These are phyloP conservation scores for Colletotrichum eremochloae DNA, from an alignment of 2,329 filamentous ascomycete species.

Conservation along the genomic window DNA sequence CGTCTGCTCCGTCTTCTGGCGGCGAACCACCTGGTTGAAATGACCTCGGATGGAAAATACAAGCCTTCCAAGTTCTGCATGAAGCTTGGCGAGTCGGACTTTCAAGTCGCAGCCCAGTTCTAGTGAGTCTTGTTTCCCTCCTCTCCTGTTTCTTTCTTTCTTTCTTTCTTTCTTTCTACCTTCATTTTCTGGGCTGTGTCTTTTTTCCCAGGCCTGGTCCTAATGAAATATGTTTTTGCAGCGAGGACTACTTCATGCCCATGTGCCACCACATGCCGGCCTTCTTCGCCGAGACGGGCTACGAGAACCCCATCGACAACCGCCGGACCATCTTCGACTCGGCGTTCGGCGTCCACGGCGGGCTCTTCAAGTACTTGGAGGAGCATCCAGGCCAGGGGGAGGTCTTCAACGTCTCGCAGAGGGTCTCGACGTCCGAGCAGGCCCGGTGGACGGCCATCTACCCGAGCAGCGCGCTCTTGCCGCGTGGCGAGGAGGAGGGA, in stretches of 20 bases:
- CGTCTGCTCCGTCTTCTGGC: slow-evolving; percentile 19
- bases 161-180: too few species aligned
- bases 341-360: neutral
- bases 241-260: neutral
- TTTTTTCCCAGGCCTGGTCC: neutral
- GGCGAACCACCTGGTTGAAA: slow-evolving; percentile 7
- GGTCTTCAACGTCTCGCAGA: slow-evolving; percentile 22
- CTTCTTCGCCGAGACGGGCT: neutral
- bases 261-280: slow-evolving; percentile 14
- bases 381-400: neutral
- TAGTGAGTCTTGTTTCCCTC: neutral
- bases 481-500: neutral
- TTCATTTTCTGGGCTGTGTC: neutral
- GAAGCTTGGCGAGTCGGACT: neutral
- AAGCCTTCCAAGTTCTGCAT: neutral
- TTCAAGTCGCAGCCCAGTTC: neutral
- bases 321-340: slow-evolving; percentile 8
- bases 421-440: neutral
- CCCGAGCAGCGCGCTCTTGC: neutral
- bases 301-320: neutral
- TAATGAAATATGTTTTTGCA: neutral
- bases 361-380: slow-evolving; percentile 7
- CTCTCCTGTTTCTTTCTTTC: too few species aligned
- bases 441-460: slow-evolving; percentile 20
- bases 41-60: neutral